Base-by-base conservation (phyloP, 352 stramenopile species). In the Stramenopiles sp. region DNA sequence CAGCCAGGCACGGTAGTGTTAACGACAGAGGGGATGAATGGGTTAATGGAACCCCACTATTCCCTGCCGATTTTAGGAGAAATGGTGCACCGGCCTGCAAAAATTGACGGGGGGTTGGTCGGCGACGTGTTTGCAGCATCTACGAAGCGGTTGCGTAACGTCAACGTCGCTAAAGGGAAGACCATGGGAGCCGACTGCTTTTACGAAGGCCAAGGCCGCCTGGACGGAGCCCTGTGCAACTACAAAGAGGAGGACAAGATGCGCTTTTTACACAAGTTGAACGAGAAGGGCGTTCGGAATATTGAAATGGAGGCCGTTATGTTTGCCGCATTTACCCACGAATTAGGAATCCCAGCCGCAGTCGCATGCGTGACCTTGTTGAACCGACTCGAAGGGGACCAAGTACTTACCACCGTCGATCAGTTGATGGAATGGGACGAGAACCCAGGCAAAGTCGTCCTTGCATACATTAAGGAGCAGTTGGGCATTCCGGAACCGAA, bases 121-220 rank as follows among this genome's bases (percentile, higher is more conserved):
- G 79, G 86, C 1, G 85, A 87, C 43, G 82, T 91, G 71, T 78
- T 82, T 18, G 63, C 76, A 1, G 79, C 82, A 0, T 83, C 84
- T n/a, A 76, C 84, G 32, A 79, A 86, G 30, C n/a, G n/a, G n/a
- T n/a, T n/a, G n/a, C 76, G 87, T 63, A 79, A 73, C 0, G 34
- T 89, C 37, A 82, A 83, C n/a, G 84, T 86, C 76, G 80, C 82
- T 1, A 79, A 88, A 49, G 85, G 86, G 75, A 91, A 91, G 81
- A 91, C 86, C 63, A 83, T 91, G 37, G 88, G 82, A 53, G 88
- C 84, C 80, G 86, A 91, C 78, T 86, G 89, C 78, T 91, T 91
- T 43, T 91, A 91, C 80, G 85, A 90, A 53, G 85, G 83, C 48
- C 86, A 91, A 74, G 86, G 86, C 36, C 86, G 86, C 18, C 79